Base-by-base conservation (phyloP, 768 basidiomycete species). In the Lentinula lateritia region DNA sequence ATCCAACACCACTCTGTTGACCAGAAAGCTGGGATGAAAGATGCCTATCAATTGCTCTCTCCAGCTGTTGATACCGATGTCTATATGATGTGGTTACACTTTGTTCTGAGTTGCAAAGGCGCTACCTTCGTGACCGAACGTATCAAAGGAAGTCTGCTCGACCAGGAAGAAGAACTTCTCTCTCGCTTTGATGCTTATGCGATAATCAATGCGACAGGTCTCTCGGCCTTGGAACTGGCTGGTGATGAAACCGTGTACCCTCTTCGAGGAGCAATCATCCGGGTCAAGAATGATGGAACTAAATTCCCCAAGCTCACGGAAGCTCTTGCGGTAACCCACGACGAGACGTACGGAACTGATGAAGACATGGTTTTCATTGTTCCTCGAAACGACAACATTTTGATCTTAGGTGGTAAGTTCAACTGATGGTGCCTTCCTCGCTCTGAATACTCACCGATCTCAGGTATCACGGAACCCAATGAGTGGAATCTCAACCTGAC, bases 31-130 rank as follows among this genome's bases (percentile, higher is more conserved):
- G 73, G 73, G 13, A 73, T 70, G 20, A 69, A 73, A n/a, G 74
- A 76, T 50, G 71, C 74, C 9, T 76, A 76, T 63, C 67, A 73
- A 62, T 68, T 71, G 46, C 63, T 71, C 20, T 68, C 73, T 6
- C 75, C 74, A 18, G 68, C 74, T 59, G 70, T 76, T 60, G 75
- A 76, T 63, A 75, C 75, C 35, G 75, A 76, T 66, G 64, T 61
- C 34, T 71, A 70, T 62, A 75, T 75, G 73, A 61, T 63, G 52
- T 75, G 74, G 72, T 63, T 75, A 34, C 69, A 66, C 16, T 48
- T 60, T 39, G 61, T 72, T 8, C 62, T 71, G 13, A 58, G 60
- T 28, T 62, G 65, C 48, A 75, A 75, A 62, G 73, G 72, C 35
- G 72, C 66, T 1, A 65, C 64, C 38, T 63, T 72, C 28, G 63